These are phyloP conservation scores for Suillus variegatus DNA, from an alignment of 768 basidiomycete species.

Conservation along the genomic window DNA sequence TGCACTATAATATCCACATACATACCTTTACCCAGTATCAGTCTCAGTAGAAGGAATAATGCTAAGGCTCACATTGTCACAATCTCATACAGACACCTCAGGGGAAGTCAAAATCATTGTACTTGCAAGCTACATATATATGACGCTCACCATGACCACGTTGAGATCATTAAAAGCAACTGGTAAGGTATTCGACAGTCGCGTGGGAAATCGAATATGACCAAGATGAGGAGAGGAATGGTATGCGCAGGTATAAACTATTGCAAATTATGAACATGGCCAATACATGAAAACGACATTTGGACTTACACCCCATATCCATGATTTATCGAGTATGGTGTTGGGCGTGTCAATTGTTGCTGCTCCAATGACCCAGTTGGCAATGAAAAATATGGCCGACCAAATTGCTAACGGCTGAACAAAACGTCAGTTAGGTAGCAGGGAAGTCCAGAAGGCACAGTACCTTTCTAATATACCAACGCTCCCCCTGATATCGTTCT, in stretches of 20 bases:
- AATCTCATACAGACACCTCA: slow-evolving; percentile 61
- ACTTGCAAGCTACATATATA: slow-evolving; percentile 2
- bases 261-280: slow-evolving; percentile 1
- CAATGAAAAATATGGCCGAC: slow-evolving; percentile 62
- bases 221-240: slow-evolving; percentile 62
- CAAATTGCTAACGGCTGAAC: slow-evolving; percentile 55
- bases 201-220: slow-evolving; percentile 73
- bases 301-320: slow-evolving; percentile 54
- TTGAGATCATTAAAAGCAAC: slow-evolving; percentile 51
- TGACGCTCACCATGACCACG: slow-evolving; percentile 61
- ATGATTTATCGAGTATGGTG: slow-evolving; percentile 55
- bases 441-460: slow-evolving; percentile 4
- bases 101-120: slow-evolving; percentile 14
- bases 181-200: slow-evolving; percentile 63
- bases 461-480: slow-evolving; percentile 70
- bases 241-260: slow-evolving; percentile 61
- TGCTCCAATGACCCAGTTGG: slow-evolving; percentile 69
- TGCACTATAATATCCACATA: slow-evolving; percentile 44
- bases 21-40: slow-evolving; percentile 30
- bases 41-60: background rate
- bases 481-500: slow-evolving; percentile 57
- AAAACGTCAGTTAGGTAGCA: background rate
- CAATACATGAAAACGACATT: slow-evolving; percentile 8
- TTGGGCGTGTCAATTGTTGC: slow-evolving; percentile 48
- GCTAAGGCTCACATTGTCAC: slow-evolving; percentile 41